Base-by-base conservation (phyloP, 805 yeast species). In the Myxozyma lipomycoides region DNA sequence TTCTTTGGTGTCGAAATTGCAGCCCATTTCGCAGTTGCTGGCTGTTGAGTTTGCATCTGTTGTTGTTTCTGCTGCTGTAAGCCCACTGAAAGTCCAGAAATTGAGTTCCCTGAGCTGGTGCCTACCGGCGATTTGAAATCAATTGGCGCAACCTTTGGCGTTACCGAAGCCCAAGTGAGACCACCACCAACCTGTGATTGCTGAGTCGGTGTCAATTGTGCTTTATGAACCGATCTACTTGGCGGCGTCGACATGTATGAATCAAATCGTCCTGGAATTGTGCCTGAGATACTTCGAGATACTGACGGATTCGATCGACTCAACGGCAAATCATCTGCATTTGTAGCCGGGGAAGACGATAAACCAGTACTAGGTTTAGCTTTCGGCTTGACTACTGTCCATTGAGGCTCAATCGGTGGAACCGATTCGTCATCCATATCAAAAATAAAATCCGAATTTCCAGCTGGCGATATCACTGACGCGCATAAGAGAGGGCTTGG, bases 361-460 rank as follows among this genome's bases (percentile, higher is more conserved):
- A 28, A 12, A 28, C 32, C 12, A 10, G 48, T 7, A 15, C 17
- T 18, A 7, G 37, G 36, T 50, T 57, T 49, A 17, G 52, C 4
- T 19, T 52, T 52, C 1, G 45, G 47, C 24, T 54, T 50, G 34
- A 44, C 58, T 9, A 43, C 48, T 12, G n/a, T 34, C 54, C 55
- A 49, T 22, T 42, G 46, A 4, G 38, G 25, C 37, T 37, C 46
- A 2, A 45, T 18, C 35, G 28, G 15, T 17, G 30, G 19, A n/a
- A 40, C 22, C 4, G n/a, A 5, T 30, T 51, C 60, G 25, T 56
- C 60, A n/a, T 56, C 60, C 60, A 56, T 56, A 17, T 56, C 60
- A 39, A 56, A 56, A 17, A 56, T 52, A 21, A 55, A 45, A 9
- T 28, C 32, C 7, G 32, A 28, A 28, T 7, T n/a, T n/a, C n/a